Base-by-base conservation (phyloP, 306 rosid species). In the Quercus rubra region DNA sequence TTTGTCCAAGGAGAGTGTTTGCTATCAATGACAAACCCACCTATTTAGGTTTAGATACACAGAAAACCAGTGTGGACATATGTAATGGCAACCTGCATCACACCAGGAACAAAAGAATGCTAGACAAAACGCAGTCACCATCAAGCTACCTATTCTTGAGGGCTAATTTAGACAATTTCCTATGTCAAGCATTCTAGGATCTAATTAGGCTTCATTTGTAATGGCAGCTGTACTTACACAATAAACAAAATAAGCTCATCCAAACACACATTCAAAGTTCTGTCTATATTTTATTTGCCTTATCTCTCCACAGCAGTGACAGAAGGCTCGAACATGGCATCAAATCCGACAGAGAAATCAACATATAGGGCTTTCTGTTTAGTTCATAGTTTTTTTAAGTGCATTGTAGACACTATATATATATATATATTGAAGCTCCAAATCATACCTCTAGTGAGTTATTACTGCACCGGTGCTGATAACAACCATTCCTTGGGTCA, bases 401-500 rank as follows among this genome's bases (percentile, higher is more conserved):
- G 12, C 46, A 2, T 8, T 8, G 46, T 41, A 41, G 46, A 41
- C 2, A 41, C 43, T 77, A 71, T 3, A 46, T 33, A 19, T 8
- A 74, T n/a, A n/a, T 31, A 74, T 33, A 75, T 41, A n/a, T 18
- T 55, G 70, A 77, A 74, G 81, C 74, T n/a, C 55, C 49, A 70
- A 71, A 77, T 15, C 64, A 77, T 84, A 94, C 98, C 97, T 92
- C 97, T 70, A 94, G 87, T 68, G 92, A 85, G 74, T 85, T 91
- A 80, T 88, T 94, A 78, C 85, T 82, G 76, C 98, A 94, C 78
- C 92, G 83, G 79, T 94, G 97, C 85, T 91, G 97, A 91, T 94
- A 94, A 86, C 97, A 94, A 71, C 98, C 98, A 85, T 94, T 79
- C 97, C 98, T 79, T 94, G 97, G 79, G 97, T 87, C 88, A 82